Evolutionary conservation across 225 moss, liverwort and hornwort genomes (phyloP).

Genomic region (Physcomitrium patens): DNA sequence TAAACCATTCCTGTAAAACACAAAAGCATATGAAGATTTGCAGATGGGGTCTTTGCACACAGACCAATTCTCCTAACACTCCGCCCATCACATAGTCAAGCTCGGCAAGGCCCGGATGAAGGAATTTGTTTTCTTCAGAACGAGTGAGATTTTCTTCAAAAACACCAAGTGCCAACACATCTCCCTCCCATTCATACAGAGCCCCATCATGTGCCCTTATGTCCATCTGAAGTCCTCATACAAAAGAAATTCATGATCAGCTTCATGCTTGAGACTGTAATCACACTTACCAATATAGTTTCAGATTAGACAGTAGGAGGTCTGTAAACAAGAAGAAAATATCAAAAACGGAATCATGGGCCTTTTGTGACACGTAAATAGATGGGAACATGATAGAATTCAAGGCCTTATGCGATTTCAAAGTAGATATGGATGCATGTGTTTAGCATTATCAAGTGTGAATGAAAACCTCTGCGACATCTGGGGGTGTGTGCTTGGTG

Average conservation of each 20-base stretch:
- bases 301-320: background rate
- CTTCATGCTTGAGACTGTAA: background rate
- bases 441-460: slow-evolving; percentile 18
- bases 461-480: slow-evolving; percentile 53
- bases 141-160: slow-evolving; percentile 59
- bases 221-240: slow-evolving; percentile 51
- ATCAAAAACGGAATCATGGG: too few relatives aligned
- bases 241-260: background rate
- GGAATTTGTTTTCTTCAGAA: slow-evolving; percentile 56
- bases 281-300: background rate
- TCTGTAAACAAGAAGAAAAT: background rate
- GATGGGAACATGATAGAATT: background rate
- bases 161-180: slow-evolving; percentile 64
- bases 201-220: slow-evolving; percentile 64
- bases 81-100: slow-evolving; percentile 68
- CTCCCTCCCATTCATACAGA: slow-evolving; percentile 65
- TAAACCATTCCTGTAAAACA: slow-evolving; percentile 2
- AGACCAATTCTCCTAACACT: slow-evolving; percentile 58
- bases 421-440: too few relatives aligned
- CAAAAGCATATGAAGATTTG: slow-evolving; percentile 6
- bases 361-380: background rate
- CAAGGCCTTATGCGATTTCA: slow-evolving; percentile 4
- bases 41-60: slow-evolving; percentile 27
- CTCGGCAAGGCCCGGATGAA: slow-evolving; percentile 54
- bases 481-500: slow-evolving; percentile 64